Conservation (phyloP, 2,329 filamentous ascomycete genomes). For the Diplodia intermedia region DNA sequence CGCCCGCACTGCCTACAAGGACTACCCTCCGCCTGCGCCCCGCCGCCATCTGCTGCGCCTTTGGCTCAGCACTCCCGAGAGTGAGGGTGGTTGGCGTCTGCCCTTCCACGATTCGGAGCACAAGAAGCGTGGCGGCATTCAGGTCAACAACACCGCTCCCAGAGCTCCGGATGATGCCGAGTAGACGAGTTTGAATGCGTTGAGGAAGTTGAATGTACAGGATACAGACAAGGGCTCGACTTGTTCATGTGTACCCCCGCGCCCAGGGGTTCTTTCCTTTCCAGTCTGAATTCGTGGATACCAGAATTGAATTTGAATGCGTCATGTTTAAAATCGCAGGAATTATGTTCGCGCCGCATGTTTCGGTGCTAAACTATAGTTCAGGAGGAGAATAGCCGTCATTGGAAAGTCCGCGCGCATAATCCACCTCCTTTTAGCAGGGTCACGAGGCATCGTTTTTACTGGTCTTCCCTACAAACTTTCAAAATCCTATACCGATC, state of each 20-base stretch:
- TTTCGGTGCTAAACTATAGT: not conserved
- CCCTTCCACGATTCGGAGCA: slow-evolving; percentile 81
- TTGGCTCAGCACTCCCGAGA: slow-evolving; percentile 83
- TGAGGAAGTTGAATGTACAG: not conserved
- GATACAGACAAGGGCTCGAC: not conserved
- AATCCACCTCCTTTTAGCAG: not conserved
- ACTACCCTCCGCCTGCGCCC: slow-evolving; percentile 71
- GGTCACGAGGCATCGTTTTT: not conserved
- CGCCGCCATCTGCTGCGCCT: slow-evolving; percentile 80
- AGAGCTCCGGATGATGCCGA: slow-evolving; percentile 79
- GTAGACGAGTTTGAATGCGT: slow-evolving; percentile 52
- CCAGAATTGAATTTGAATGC: slow-evolving; percentile 10
- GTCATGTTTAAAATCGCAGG: not conserved
- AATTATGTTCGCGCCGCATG: not conserved
- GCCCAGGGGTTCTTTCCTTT: not conserved
- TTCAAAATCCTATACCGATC: not conserved
- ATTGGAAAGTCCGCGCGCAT: no score
- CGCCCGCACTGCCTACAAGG: slow-evolving; percentile 79
- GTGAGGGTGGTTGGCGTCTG: slow-evolving; percentile 83
- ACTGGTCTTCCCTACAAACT: not conserved
- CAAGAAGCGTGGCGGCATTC: slow-evolving; percentile 88
- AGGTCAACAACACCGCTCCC: slow-evolving; percentile 81
- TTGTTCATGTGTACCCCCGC: not conserved
- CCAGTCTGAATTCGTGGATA: slow-evolving; percentile 6
- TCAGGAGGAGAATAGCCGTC: not conserved